Evolutionary conservation across 768 basidiomycete genomes (phyloP).

Genomic region (Tulasnella sp.): DNA sequence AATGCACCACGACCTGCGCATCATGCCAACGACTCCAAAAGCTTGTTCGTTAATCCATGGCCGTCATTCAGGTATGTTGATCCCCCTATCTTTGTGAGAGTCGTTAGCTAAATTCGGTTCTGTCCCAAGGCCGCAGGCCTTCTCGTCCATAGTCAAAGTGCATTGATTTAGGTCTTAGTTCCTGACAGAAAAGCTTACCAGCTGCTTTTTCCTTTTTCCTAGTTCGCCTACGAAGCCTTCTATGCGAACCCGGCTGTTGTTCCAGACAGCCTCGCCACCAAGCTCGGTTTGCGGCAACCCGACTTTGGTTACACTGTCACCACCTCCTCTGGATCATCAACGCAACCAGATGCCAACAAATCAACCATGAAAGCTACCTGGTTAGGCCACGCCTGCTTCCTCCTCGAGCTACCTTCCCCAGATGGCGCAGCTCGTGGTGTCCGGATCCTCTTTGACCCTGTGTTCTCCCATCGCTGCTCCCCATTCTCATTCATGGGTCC

Average conservation of each 20-base stretch:
- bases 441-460: constrained; percentile 45
- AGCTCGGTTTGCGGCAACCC: constrained; percentile 20
- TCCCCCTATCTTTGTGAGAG: background rate
- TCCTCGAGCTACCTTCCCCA: constrained; percentile 42
- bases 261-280: background rate
- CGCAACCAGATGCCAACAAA: background rate
- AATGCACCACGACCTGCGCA: background rate
- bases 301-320: constrained; percentile 10
- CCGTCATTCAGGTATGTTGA: background rate
- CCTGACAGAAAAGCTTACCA: background rate
- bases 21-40: constrained; percentile 10
- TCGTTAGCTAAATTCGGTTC: background rate
- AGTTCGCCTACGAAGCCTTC: background rate
- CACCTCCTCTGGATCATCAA: background rate
- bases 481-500: constrained; percentile 42
- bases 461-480: constrained; percentile 46
- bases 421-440: constrained; percentile 33
- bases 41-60: constrained; percentile 21
- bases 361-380: constrained; percentile 42
- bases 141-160: background rate
- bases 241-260: background rate
- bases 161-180: background rate
- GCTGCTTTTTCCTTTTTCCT: background rate
- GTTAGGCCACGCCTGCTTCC: constrained; percentile 51
- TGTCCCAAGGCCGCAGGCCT: background rate